Base-by-base conservation (phyloP, 495 filamentous ascomycete genomes). In the Stereocaulon alpinum region DNA sequence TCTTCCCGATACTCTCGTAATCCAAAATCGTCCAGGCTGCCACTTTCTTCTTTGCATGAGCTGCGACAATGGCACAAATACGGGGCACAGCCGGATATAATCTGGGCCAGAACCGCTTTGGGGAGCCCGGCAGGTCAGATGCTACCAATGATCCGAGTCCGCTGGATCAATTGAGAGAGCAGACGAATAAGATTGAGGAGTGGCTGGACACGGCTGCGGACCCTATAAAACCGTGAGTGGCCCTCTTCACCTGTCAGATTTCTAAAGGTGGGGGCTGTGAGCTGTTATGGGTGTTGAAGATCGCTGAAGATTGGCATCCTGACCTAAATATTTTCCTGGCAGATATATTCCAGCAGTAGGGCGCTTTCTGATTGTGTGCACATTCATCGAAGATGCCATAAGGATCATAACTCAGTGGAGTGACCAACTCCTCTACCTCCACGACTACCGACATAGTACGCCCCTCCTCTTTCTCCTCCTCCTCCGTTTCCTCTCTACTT, bases 181-280 rank as follows among this genome's bases (percentile, higher is more conserved):
- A 97, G 71, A 97, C 93, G 34, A 95, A 86, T 82, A 96, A 95
- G 79, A 94, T 98, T 64, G 93, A 98, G 74, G 93, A 98, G 70
- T 78, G 88, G 73, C 72, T 98, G 70, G 93, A 98, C 71, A 89
- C 86, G 14, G 50, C 92, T 64, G 84, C 88, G 58, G 93, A 95
- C 64, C 93, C 94, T 17, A 75, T 97, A 63, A 97, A 95, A 76
- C 93, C 94, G 92, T 97, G 84, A 67, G 92, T 89, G 47, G 30
- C 32, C 52, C 61, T 49, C 51, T 34, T 40, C n/a, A 17, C 54
- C n/a, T 27, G 29, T 68, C 6, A 37, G 48, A 40, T 27, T 29
- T 52, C 30, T 52, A 29, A 37, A 34, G 29, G 18, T 6, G 20
- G 10, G 30, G 29, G 29, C 30, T 37, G 17, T 11, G 17, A 37